A percentile compares a stretch with the other conserved stretches of the same genome.
Evolutionary conservation across 345 rosid genomes (phyloP).

Genomic region (Rhizophora apiculata): DNA sequence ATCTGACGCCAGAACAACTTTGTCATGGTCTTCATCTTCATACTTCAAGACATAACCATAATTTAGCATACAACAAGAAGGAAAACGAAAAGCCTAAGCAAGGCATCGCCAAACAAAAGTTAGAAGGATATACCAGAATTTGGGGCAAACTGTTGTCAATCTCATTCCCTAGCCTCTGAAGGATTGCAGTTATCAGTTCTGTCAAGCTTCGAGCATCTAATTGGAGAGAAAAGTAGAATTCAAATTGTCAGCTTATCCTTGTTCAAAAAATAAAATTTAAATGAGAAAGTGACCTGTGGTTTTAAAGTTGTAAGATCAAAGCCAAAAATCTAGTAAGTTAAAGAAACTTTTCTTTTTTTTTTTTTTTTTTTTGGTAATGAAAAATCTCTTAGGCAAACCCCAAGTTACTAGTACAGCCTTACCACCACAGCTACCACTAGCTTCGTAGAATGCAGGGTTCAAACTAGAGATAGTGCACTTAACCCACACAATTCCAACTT

Average conservation of each 20-base stretch:
- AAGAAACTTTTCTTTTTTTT: too few species aligned
- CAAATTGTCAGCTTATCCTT: conserved; percentile 1
- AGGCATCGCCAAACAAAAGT: conserved; percentile 1
- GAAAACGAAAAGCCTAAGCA: background rate
- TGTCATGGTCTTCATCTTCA: conserved; percentile 98
- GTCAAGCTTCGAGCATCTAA: conserved; percentile 76
- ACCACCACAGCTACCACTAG: too few species aligned
- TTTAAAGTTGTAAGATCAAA: background rate
- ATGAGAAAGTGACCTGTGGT: background rate
- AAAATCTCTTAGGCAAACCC: too few species aligned
- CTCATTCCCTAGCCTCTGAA: conserved; percentile 85
- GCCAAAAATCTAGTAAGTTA: background rate
- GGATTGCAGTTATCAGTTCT: conserved; percentile 73
- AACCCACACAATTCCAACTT: too few species aligned
- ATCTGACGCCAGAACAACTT: conserved; percentile 85
- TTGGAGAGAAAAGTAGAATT: conserved; percentile 11
- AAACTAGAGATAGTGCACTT: too few species aligned
- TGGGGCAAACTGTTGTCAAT: conserved; percentile 77
- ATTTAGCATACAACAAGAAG: conserved; percentile 10
- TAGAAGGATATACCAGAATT: conserved; percentile 56
- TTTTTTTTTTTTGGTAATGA: too few species aligned
- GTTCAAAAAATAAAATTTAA: background rate
- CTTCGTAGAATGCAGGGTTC: too few species aligned
- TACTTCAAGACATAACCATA: conserved; percentile 45
- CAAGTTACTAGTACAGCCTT: too few species aligned